Evolutionary conservation across 768 basidiomycete species (phyloP), one percentile per base, ranked within the genome.

Genomic region (Pleurotus tuber-regium): DNA sequence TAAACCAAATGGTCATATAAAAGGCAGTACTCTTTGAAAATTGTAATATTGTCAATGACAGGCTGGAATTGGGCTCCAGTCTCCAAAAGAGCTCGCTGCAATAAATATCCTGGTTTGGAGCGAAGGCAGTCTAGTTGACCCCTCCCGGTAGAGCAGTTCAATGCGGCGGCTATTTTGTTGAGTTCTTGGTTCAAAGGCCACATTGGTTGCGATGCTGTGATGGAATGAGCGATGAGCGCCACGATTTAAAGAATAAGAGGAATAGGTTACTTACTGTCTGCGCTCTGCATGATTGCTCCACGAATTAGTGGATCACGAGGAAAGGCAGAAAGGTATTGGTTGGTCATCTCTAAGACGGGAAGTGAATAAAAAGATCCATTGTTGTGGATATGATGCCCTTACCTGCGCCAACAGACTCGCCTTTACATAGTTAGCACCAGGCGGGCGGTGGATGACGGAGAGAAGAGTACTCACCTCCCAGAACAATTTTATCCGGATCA

Each of bases 401-500:
- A 66, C 67, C 67, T 57, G 65, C 66, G 10, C 67, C 67, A 16
- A 69, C 67, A 26, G 66, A 69, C 52, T 69, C 67, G 6, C 66
- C 66, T 67, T 33, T 3, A 47, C 31, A 5, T n/a, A 9, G 11
- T 4, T 23, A 24, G 16, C 12, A 30, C 4, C 10, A 24, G 4
- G 24, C 23, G 7, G 16, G 8, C 7, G 18, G 7, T 10, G 11
- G 26, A 43, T n/a, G 39, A 36, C 25, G 40, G 11, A 6, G 11
- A 44, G 25, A 30, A 19, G 59, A n/a, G n/a, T n/a, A n/a, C n/a
- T 54, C 58, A 57, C 71, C 73, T 42, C 66, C 73, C 56, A 78
- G 71, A 1, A 73, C 77, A 25, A 78, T 74, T 54, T 71, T 72
- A 12, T 51, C 58, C 1, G 70, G 74, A 59, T 79, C 75, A 2